Evolutionary conservation across 768 basidiomycete species (phyloP).

Genomic region (Tylopilus balloui): DNA sequence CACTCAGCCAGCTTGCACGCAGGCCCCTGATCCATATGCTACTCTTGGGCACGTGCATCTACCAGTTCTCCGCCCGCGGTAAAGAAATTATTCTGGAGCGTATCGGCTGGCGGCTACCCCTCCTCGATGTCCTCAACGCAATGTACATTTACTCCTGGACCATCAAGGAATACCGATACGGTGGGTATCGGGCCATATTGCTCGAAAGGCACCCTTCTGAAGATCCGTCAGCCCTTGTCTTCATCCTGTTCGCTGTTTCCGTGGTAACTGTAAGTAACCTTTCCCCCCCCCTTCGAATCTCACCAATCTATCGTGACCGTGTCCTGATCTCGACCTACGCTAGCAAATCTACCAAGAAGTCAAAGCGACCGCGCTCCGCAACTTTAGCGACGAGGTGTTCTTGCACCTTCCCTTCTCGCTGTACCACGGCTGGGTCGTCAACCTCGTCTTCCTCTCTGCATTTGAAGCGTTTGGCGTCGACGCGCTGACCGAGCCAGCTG

Average conservation of each 20-base stretch:
- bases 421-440: slow-evolving; percentile 59
- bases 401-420: slow-evolving; percentile 72
- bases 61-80: slow-evolving; percentile 52
- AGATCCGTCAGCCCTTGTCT: slow-evolving; percentile 31
- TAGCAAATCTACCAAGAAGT: slow-evolving; percentile 65
- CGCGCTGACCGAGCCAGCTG: slow-evolving; percentile 47
- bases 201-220: slow-evolving; percentile 6
- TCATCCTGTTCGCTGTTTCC: slow-evolving; percentile 44
- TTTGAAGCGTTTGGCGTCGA: slow-evolving; percentile 63
- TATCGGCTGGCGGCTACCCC: slow-evolving; percentile 61
- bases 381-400: slow-evolving; percentile 54
- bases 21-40: slow-evolving; percentile 64
- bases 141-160: slow-evolving; percentile 63
- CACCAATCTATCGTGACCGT: not conserved
- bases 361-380: slow-evolving; percentile 50
- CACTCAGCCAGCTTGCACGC: not conserved
- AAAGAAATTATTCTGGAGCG: slow-evolving; percentile 57
- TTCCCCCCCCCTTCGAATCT: not conserved
- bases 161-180: slow-evolving; percentile 44
- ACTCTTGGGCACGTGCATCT: slow-evolving; percentile 60
- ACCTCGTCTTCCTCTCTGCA: slow-evolving; percentile 48
- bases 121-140: slow-evolving; percentile 60
- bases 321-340: not conserved
- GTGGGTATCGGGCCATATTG: slow-evolving; percentile 21
- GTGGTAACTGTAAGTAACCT: slow-evolving; percentile 42